phyloP scores from a whole-genome alignment of 805 yeast species.

The Lipomyces mesembrius region DNA sequence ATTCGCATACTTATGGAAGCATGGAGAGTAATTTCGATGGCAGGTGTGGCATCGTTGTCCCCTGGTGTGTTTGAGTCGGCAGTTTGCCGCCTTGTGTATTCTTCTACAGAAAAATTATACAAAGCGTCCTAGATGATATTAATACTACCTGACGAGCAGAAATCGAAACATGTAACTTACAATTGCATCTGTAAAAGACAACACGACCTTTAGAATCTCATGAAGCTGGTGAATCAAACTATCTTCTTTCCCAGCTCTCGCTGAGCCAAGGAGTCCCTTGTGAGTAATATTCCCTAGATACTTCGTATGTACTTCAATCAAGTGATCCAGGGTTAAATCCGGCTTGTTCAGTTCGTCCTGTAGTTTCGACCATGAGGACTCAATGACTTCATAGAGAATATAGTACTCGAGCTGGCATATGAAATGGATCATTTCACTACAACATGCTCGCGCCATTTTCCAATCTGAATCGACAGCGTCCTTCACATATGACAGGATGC shows the following conservation, averaged over 20 bases:
- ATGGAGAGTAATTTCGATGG: constrained; percentile 26
- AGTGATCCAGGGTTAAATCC: constrained; percentile 46
- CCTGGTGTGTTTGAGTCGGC: neutral
- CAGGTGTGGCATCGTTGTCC: neutral
- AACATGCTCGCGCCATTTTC: constrained; percentile 39
- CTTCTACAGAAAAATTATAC: constrained; percentile 40
- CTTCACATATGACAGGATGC: constrained; percentile 28
- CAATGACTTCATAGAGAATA: constrained; percentile 47
- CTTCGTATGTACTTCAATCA: constrained; percentile 44
- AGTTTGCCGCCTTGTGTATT: constrained; percentile 32
- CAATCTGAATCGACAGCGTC: constrained; percentile 37
- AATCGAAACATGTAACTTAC: neutral
- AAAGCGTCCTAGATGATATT: constrained; percentile 25
- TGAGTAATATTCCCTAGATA: constrained; percentile 43
- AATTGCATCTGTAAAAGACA: constrained; percentile 40
- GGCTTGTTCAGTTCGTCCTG: constrained; percentile 39
- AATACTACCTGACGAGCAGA: neutral
- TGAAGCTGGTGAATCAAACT: constrained; percentile 43
- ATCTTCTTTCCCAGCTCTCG: constrained; percentile 27
- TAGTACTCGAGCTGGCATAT: constrained; percentile 46
- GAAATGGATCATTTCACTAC: constrained; percentile 46
- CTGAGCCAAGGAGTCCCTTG: constrained; percentile 46
- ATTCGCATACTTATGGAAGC: constrained; percentile 32
- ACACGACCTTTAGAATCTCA: constrained; percentile 42
- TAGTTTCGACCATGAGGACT: constrained; percentile 46